These are phyloP conservation scores for Hypomyces perniciosus DNA, from an alignment of 2,329 filamentous ascomycete genomes.

Conservation along the genomic window DNA sequence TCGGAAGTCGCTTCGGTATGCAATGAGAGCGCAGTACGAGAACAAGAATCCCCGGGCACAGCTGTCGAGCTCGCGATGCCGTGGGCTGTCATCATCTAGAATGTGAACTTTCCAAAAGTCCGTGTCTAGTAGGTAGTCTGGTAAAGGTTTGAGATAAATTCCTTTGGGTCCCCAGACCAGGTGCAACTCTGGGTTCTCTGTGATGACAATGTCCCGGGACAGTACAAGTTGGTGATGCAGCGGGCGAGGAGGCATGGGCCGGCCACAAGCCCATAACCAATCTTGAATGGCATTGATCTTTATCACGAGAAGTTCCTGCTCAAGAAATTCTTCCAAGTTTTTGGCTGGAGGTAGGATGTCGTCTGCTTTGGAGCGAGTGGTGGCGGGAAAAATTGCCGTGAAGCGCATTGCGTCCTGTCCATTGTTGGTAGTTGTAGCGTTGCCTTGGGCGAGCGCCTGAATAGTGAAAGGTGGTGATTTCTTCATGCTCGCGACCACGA, in stretches of 20 bases:
- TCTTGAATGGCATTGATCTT: slow-evolving; percentile 24
- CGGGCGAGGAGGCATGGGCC: slow-evolving; percentile 32
- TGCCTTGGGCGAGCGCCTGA: too few relatives aligned
- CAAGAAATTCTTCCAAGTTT: slow-evolving; percentile 18
- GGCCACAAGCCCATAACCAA: slow-evolving; percentile 27
- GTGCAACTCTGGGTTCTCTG: slow-evolving; percentile 33
- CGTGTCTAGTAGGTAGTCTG: slow-evolving; percentile 32
- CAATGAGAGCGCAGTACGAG: slow-evolving; percentile 33
- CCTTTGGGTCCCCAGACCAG: slow-evolving; percentile 33
- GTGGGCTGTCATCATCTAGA: slow-evolving; percentile 1
- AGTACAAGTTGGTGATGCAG: slow-evolving; percentile 32
- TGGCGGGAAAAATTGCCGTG: slow-evolving; percentile 22
- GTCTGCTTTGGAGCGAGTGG: slow-evolving; percentile 23
- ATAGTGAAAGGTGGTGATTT: too few relatives aligned
- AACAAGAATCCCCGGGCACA: slow-evolving; percentile 32
- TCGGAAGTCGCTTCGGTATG: slow-evolving; percentile 33
- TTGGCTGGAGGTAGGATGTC: slow-evolving; percentile 22
- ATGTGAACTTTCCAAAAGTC: slow-evolving; percentile 31
- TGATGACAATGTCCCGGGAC: slow-evolving; percentile 29
- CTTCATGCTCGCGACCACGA: too few relatives aligned
- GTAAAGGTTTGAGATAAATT: slow-evolving; percentile 36
- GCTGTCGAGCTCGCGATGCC: background rate
- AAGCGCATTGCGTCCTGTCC: slow-evolving; percentile 8
- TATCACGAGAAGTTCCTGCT: slow-evolving; percentile 25
- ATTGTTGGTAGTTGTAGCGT: background rate